A percentile compares a stretch with the other conserved stretches of the same genome.
phyloP scores from a whole-genome alignment of 805 yeast genomes.

The Spathaspora passalidarum region DNA sequence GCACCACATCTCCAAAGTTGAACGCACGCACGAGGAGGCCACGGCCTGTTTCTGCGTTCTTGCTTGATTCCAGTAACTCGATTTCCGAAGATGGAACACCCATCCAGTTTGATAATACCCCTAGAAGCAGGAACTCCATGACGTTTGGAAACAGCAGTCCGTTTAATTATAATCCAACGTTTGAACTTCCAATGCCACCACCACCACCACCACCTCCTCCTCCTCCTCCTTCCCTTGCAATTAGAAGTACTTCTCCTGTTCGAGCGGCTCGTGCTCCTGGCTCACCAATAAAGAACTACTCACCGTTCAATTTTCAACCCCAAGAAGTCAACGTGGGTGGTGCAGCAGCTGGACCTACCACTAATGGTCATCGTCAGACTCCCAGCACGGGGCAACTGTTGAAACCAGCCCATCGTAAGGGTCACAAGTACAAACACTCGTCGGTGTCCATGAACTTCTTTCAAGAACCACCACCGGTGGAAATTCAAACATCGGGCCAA shows the following conservation, averaged over 20 bases:
- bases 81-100: slow-evolving; percentile 25
- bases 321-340: slow-evolving; percentile 41
- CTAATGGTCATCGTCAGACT: slow-evolving; percentile 59
- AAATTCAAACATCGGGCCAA: slow-evolving; percentile 22
- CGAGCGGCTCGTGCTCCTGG: slow-evolving; percentile 29
- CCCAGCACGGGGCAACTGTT: slow-evolving; percentile 49
- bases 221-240: too few relatives aligned
- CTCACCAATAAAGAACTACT: slow-evolving; percentile 21
- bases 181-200: slow-evolving; percentile 16
- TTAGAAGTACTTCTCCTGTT: slow-evolving; percentile 24
- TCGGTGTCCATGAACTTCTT: slow-evolving; percentile 94
- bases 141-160: slow-evolving; percentile 8
- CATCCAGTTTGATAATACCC: slow-evolving; percentile 11
- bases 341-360: too few relatives aligned
- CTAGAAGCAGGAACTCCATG: slow-evolving; percentile 19
- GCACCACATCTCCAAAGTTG: neutral
- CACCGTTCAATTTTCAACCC: slow-evolving; percentile 67
- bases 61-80: slow-evolving; percentile 25
- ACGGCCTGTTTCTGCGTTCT: slow-evolving; percentile 37
- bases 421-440: slow-evolving; percentile 93
- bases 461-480: slow-evolving; percentile 74
- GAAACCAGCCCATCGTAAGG: slow-evolving; percentile 76
- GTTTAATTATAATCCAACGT: slow-evolving; percentile 10
- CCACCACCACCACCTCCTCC: slow-evolving; percentile 1
- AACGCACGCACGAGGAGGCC: slow-evolving; percentile 14